Evolutionary conservation across 345 rosid genomes (phyloP), one percentile per base, ranked within the genome.

Genomic region (Combretum micranthum): DNA sequence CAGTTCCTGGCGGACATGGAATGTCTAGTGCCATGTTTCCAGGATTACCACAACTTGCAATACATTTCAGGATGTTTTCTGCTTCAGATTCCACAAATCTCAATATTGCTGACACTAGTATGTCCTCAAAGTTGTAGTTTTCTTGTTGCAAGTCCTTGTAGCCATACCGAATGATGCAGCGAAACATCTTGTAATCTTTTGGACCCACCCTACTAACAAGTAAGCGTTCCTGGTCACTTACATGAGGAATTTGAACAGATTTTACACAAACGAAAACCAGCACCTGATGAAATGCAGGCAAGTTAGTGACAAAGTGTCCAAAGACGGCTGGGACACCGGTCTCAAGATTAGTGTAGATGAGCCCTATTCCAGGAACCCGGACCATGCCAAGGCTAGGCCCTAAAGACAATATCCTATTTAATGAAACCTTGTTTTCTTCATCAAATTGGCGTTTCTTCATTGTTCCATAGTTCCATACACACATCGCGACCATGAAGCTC

Each of bases 331-430:
- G 96, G n/a, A 88, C 77, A 25, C 96, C 98, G 0, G 85, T 84
- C 10, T 73, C 85, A 5, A 86, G 73, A 56, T 86, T 79, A 0
- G 90, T 72, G 74, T 82, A 88, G 51, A 88, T 71, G 9, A 91
- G 80, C 10, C 88, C 98, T 1, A 91, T 88, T 15, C 96, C 98
- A 0, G 92, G 95, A 49, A 91, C 84, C 55, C 90, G 77, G 32
- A 86, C 92, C 81, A 88, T 81, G 16, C 95, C 90, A 15, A 91
- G 88, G 57, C 92, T 82, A 49, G 95, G 78, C 70, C 95, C 95
- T 18, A 84, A 50, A 9, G 82, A 71, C 60, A 88, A 59, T 23
- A 91, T 70, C 69, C 87, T 65, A 57, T 81, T 77, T 80, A 88
- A 73, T 0, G 95, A 80, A 23, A 84, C 80, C 78, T 88, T 88